Evolutionary conservation across 371 early-diverging fungal genomes (phyloP).

Genomic region (Actinomortierella ambigua): DNA sequence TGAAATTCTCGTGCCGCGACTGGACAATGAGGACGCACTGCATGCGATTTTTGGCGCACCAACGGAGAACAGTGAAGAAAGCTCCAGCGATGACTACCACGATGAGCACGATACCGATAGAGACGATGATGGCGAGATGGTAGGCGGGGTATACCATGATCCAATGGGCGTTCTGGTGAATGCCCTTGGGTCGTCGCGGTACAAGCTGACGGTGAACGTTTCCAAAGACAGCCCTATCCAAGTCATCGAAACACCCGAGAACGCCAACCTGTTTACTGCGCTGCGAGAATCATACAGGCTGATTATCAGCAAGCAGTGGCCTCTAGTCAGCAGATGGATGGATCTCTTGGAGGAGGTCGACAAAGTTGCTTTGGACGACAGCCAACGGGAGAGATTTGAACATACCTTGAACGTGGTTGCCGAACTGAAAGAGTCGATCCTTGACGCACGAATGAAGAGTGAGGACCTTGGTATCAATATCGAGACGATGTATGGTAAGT

Average conservation of each 20-base stretch:
- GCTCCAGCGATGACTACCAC: background rate
- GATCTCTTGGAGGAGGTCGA: slow-evolving; percentile 57
- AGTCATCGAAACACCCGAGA: slow-evolving; percentile 62
- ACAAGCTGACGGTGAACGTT: slow-evolving; percentile 61
- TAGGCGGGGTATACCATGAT: slow-evolving; percentile 9
- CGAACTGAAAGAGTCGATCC: slow-evolving; percentile 46
- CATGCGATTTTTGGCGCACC: slow-evolving; percentile 21
- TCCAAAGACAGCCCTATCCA: slow-evolving; percentile 55
- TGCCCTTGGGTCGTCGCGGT: slow-evolving; percentile 70
- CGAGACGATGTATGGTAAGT: slow-evolving; percentile 46
- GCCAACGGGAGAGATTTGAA: slow-evolving; percentile 14
- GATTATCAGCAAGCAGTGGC: slow-evolving; percentile 51
- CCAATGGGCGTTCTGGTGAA: slow-evolving; percentile 31
- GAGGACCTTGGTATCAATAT: slow-evolving; percentile 57
- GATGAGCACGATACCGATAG: slow-evolving; percentile 9
- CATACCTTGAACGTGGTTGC: slow-evolving; percentile 48
- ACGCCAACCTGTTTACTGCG: slow-evolving; percentile 61
- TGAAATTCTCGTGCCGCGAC: slow-evolving; percentile 61
- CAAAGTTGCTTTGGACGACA: slow-evolving; percentile 18
- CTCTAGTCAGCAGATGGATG: slow-evolving; percentile 56
- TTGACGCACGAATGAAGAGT: slow-evolving; percentile 54
- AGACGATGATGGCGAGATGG: background rate
- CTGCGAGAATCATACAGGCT: slow-evolving; percentile 63
- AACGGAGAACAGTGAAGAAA: background rate
- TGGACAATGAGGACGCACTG: slow-evolving; percentile 27